These are phyloP conservation scores for Triticum timopheevii DNA, from an alignment of 176 grass and related monocot genomes.

Conservation along the genomic window DNA sequence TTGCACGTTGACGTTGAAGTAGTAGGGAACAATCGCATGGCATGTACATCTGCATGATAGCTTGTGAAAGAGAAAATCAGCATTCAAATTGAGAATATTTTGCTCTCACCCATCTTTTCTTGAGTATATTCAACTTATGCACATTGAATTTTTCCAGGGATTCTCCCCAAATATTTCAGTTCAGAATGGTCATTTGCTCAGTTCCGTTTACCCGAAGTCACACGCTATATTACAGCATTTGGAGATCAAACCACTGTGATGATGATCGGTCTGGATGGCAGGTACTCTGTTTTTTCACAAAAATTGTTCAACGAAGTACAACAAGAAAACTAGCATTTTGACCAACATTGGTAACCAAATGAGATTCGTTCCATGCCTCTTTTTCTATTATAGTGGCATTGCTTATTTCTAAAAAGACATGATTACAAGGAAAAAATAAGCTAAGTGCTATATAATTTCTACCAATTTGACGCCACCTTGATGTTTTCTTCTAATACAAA, in stretches of 20 bases:
- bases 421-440: not conserved
- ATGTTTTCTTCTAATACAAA: not conserved
- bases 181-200: constrained; percentile 88
- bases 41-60: not conserved
- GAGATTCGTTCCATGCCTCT: not conserved
- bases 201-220: constrained; percentile 65
- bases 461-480: not conserved
- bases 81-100: constrained; percentile 20
- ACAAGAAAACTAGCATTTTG: not conserved
- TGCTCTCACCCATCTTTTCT: not conserved
- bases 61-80: not conserved
- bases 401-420: not conserved
- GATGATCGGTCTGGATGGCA: constrained; percentile 73
- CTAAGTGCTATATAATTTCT: not conserved
- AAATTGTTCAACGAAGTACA: not conserved
- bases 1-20: not conserved
- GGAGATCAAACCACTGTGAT: constrained; percentile 62
- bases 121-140: not conserved
- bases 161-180: constrained; percentile 80
- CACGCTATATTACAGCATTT: constrained; percentile 59
- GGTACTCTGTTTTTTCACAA: constrained; percentile 32
- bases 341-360: not conserved
- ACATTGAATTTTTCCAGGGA: constrained; percentile 29
- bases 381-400: constrained; percentile 7
- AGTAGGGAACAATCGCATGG: not conserved